Evolutionary conservation across 768 basidiomycete genomes (phyloP), one percentile per base, ranked within the genome.

Genomic region (Gloeopeniophorella convolvens): DNA sequence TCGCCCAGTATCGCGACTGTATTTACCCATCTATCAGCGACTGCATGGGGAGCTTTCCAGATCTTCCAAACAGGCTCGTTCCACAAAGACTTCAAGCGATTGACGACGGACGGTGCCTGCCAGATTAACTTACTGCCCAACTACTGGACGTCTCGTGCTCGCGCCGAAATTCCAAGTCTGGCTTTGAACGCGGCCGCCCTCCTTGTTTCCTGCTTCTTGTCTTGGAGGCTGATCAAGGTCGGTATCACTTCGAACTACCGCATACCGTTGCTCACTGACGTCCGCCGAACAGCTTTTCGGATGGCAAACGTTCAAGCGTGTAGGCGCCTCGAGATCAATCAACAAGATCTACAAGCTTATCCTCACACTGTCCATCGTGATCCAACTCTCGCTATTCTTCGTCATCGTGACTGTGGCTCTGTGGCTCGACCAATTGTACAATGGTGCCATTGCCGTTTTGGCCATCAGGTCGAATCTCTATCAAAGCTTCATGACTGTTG

Each of bases 261-360:
- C 41, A 23, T 18, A 10, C 20, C 28, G 32, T 30, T 35, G 13
- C 49, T 44, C 26, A 50, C 16, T 36, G 42, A 13, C 5, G 4
- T 31, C 3, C 18, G 3, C 13, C 45, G 31, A 18, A 11, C 46
- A 86, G 84, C 60, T 73, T 13, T 90, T 86, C 63, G 85, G 88
- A 36, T 91, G 87, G 87, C 85, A 87, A 65, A 91, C 87, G 0
- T 91, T 89, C 75, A 88, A 88, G 65, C 83, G 86, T 49, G 79
- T 89, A 44, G 87, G 88, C 31, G 86, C 88, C 10, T 85, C 82
- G 5, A 67, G 78, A 57, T 72, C 72, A 10, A 87, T 90, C 66
- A 85, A 84, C 64, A 76, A 80, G 30, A 65, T 85, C 52, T 90
- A 90, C 72, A 85, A 80, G 64, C 68, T 81, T 40, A 81, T 88